Evolutionary conservation across 2,329 filamentous ascomycete genomes (phyloP), one percentile per base, ranked within the genome.

Genomic region (Blastomyces gilchristii): DNA sequence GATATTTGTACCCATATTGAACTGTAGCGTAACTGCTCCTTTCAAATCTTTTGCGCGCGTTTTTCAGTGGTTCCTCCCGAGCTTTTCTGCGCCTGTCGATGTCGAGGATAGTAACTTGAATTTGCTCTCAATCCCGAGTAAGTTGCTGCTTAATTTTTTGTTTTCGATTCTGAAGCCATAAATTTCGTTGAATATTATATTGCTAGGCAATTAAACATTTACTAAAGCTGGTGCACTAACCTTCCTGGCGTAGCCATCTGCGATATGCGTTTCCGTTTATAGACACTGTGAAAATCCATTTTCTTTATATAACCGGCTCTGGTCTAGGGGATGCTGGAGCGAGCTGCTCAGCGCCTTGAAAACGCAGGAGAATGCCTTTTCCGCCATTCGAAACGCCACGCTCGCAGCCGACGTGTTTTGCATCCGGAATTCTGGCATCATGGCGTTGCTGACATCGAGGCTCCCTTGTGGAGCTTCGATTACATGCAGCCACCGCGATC

Each of bases 251-350:
- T 31, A 52, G 58, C 43, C 12, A 31, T 28, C 63, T 62, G 58
- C 63, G 58, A 54, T 67, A 62, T 57, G 62, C 62, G 54, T 61
- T 63, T 66, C 69, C 69, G 69, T 69, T 71, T 64, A 64, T 67
- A 62, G 68, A 64, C 63, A 68, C 65, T 62, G 68, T 68, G 68
- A 67, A 68, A 70, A 67, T 66, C 2, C 14, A 66, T 69, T 65
- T 68, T 67, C 52, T 25, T 25, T 49, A 50, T 41, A 47, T 25
- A 37, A 28, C 49, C 28, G 34, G 28, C 53, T 41, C 22, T 41
- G 56, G 25, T 59, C 54, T 49, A 73, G 75, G 79, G 75, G 72
- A 81, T 81, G 79, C 78, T 81, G 71, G 79, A 81, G 78, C 78
- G 79, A 71, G 76, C 79, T 68, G 74, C 76, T 65, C 74, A 77